Evolutionary conservation across 2,329 filamentous ascomycete species (phyloP), one percentile per base, ranked within the genome.

Genomic region (Alternaria sp.): DNA sequence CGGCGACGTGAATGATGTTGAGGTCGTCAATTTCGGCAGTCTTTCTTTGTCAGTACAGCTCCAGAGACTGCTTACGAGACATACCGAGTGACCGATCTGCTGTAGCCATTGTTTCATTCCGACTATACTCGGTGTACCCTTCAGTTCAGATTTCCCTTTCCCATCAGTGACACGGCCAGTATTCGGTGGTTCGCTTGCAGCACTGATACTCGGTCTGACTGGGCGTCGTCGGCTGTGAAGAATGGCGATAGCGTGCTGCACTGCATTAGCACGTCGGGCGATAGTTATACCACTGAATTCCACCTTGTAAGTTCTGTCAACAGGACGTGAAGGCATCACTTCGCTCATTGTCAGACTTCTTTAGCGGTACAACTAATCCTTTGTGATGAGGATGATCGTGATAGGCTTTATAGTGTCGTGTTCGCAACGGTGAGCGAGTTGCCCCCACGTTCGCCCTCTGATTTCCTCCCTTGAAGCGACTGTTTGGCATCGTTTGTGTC

Each of bases 1-100:
- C 91, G 23, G 90, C 87, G 25, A 93, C 86, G 78, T 92, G 90
- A 43, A 93, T 76, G 25, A 91, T 45, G 52, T 56, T 91, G 28
- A 92, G 80, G 3, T 43, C 40, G 55, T 66, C 61, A n/a, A 66
- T 54, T 6, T 66, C 60, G 50, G 40, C 30, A 54, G 56, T 57
- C 62, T 62, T 19, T 23, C 25, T 52, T 5, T 40, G 40, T 64
- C 46, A 60, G 50, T 45, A 57, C 5, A 19, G 28, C 30, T 57
- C 26, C 19, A 47, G 62, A 61, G 45, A 47, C 45, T 40, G 40
- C 58, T 52, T 0, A 32, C 13, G 30, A 32, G 30, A 0, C 44
- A 46, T 58, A 64, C 62, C 58, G 58, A 64, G 40, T 68, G 60
- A 15, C 66, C 66, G 28, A 68, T 49, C 32, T 59, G 49, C 5